phyloP scores from a whole-genome alignment of 768 basidiomycete species.

The Mycena vitilis region DNA sequence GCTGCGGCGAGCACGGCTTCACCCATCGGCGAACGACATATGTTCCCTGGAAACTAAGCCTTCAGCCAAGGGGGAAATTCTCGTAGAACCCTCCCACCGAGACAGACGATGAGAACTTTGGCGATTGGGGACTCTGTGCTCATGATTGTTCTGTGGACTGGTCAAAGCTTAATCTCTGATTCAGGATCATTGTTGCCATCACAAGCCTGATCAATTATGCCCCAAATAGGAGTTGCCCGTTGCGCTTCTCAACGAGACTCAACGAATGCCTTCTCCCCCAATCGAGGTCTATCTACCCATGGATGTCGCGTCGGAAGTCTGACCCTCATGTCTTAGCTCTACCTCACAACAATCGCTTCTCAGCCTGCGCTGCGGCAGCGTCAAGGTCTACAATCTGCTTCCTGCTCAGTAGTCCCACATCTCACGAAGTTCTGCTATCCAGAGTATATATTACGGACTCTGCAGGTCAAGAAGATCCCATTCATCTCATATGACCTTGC shows the following conservation, averaged over 20 bases:
- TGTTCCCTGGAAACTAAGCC: slow-evolving; percentile 64
- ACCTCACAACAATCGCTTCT: slow-evolving; percentile 83
- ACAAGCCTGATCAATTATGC: neutral
- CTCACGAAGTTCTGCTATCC: slow-evolving; percentile 14
- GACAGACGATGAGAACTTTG: slow-evolving; percentile 80
- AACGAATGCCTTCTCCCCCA: slow-evolving; percentile 80
- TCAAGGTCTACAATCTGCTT: slow-evolving; percentile 64
- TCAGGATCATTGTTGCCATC: slow-evolving; percentile 17
- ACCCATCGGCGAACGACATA: slow-evolving; percentile 93
- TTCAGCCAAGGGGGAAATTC: neutral
- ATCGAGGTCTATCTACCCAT: slow-evolving; percentile 56
- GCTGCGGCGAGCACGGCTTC: slow-evolving; percentile 85
- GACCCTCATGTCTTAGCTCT: slow-evolving; percentile 41
- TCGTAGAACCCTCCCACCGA: slow-evolving; percentile 50
- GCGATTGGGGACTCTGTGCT: slow-evolving; percentile 46
- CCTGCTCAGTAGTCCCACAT: neutral
- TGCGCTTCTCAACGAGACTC: slow-evolving; percentile 46
- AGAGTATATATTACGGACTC: slow-evolving; percentile 86
- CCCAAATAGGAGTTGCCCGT: slow-evolving; percentile 2
- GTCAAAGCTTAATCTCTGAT: slow-evolving; percentile 11
- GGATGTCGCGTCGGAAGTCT: neutral
- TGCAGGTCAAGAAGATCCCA: slow-evolving; percentile 86
- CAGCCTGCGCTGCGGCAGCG: slow-evolving; percentile 81
- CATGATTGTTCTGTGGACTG: slow-evolving; percentile 29
- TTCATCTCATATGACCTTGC: slow-evolving; percentile 88